These are phyloP conservation scores for Ottelia alismoides DNA, from an alignment of 106 monocot species.

Conservation along the genomic window DNA sequence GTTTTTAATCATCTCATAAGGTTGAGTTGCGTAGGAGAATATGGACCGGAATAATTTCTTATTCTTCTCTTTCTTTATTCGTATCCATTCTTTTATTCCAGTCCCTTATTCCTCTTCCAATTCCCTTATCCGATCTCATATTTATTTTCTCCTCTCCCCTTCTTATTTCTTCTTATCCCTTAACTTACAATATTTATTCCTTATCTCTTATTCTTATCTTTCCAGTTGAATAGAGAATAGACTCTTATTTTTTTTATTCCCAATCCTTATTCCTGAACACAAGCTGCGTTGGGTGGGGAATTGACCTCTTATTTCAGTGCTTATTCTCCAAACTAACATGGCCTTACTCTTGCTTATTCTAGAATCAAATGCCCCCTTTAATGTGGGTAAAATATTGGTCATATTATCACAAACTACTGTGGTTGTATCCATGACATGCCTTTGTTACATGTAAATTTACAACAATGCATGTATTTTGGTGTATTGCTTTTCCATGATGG, in stretches of 20 bases:
- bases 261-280: no score
- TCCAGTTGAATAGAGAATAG: no score
- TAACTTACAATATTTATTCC: no score
- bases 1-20: neutral
- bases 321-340: no score
- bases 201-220: no score
- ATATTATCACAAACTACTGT: neutral
- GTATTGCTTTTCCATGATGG: neutral
- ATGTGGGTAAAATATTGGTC: neutral
- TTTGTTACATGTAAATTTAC: neutral
- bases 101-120: neutral
- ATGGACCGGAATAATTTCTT: neutral
- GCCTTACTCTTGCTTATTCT: neutral
- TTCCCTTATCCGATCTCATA: no score
- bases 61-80: neutral
- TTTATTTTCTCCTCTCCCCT: no score
- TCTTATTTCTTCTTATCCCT: no score
- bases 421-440: neutral
- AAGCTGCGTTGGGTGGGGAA: no score
- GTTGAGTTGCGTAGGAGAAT: neutral
- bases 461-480: neutral
- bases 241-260: no score
- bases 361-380: constrained; percentile 4
- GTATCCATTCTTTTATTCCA: neutral
- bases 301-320: no score